Base-by-base conservation (phyloP, 2,329 filamentous ascomycete species). In the Ceratocystis destructans region DNA sequence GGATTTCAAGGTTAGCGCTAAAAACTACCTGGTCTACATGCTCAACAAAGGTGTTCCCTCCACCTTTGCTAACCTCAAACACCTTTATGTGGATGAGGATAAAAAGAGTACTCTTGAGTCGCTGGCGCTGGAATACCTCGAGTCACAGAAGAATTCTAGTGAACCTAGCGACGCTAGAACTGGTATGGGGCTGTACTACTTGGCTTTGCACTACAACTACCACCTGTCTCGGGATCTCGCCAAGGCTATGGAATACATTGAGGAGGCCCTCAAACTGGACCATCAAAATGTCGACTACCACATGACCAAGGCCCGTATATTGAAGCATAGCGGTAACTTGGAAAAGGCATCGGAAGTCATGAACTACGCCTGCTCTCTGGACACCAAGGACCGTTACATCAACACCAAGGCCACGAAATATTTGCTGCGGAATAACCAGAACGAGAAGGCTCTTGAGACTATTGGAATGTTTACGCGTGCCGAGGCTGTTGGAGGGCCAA, bases 371-470 rank as follows among this genome's bases (percentile, higher is more conserved):
- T 86, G 94, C 64, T 82, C 85, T 69, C 81, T 96, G 69, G 95
- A 99, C 73, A 84, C 88, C 70, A 90, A 87, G 77, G 94, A 99
- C 74, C 87, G 94, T 57, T 96, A 97, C 75, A 97, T 97, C 80
- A 99, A 99, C 80, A 95, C 91, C 70, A 99, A 99, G 78, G 88
- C 91, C 62, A 92, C 93, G 68, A 99, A 99, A 75, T 99, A 99
- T 74, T 91, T 95, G 75, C 82, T 99, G 61, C 86, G 94, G 66
- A 96, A 96, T 76, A 85, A 96, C 75, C 86, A 96, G 73, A 94
- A 90, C 72, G 89, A 95, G 64, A 86, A 86, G 71, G 93, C 89
- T 0, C 78, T 97, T 64, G 85, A 89, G 71, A 96, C 90, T 0
- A 91, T 97, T 81, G 89, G 90, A 69, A 83, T 96, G 70, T 99